These are phyloP conservation scores for Chimonanthus salicifolius DNA, from an alignment of 164 flowering plant genomes.

Conservation along the genomic window DNA sequence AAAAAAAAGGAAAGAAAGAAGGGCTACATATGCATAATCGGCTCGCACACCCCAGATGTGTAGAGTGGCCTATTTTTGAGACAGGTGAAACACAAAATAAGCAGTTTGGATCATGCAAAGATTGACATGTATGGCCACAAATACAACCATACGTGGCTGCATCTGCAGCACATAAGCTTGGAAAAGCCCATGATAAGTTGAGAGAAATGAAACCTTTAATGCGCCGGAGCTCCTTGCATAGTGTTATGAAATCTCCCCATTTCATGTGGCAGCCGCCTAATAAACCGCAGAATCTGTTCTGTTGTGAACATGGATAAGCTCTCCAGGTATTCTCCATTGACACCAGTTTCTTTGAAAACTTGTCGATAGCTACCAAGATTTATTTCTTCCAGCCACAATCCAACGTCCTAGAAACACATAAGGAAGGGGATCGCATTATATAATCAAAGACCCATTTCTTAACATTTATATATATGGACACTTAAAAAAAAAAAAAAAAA, in stretches of 20 bases:
- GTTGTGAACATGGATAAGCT: conserved; percentile 96
- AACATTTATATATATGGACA: too few relatives aligned
- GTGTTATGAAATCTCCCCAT: conserved; percentile 98
- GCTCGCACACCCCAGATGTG: background rate
- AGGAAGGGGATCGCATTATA: background rate
- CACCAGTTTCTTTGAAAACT: conserved; percentile 78
- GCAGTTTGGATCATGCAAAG: background rate
- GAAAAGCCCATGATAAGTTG: background rate
- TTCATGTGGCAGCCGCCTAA: conserved; percentile 95
- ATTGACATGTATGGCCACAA: background rate
- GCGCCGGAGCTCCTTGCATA: conserved; percentile 96
- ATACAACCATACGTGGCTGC: background rate
- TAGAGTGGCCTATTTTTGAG: background rate
- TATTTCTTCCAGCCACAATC: conserved; percentile 94
- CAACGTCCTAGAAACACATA: conserved; percentile 64
- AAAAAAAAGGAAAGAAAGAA: too few relatives aligned
- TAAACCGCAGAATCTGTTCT: conserved; percentile 92
- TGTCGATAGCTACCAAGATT: conserved; percentile 82
- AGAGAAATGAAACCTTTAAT: conserved; percentile 63
- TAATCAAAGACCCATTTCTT: background rate
- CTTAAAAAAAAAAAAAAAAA: too few relatives aligned
- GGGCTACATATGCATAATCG: background rate
- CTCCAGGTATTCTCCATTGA: conserved; percentile 91
- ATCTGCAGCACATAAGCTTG: background rate
- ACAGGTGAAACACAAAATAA: background rate